phyloP scores from a whole-genome alignment of 2,329 filamentous ascomycete species.

The Arthroderma sp. region DNA sequence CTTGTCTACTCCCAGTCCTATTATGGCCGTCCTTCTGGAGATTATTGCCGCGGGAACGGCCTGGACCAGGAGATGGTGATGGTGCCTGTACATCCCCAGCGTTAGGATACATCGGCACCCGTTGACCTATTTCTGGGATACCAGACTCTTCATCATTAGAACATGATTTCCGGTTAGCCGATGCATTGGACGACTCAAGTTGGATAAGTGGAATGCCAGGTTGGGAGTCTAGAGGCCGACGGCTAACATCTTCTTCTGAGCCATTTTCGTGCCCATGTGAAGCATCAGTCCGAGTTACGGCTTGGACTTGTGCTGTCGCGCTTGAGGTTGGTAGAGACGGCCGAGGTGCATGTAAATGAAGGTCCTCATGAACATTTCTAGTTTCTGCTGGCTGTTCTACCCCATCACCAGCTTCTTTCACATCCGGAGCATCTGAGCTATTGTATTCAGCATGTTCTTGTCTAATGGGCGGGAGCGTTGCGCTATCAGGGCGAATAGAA shows the following conservation, averaged over 20 bases:
- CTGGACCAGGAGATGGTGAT: constrained; percentile 53
- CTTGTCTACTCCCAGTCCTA: constrained; percentile 60
- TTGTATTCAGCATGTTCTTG: constrained; percentile 86
- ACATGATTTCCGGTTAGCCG: constrained; percentile 43
- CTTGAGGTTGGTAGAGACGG: constrained; percentile 70
- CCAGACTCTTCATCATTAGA: constrained; percentile 65
- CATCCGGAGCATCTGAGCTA: constrained; percentile 40
- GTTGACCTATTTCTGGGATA: constrained; percentile 81
- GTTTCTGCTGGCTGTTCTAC: constrained; percentile 54
- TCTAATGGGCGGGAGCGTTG: constrained; percentile 71
- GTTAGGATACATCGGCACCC: constrained; percentile 86
- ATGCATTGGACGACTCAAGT: constrained; percentile 36
- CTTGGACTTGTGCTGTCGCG: constrained; percentile 69
- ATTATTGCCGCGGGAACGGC: constrained; percentile 34
- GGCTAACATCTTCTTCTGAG: constrained; percentile 41
- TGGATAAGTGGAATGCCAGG: constrained; percentile 50
- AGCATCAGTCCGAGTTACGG: constrained; percentile 86
- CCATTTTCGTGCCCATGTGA: constrained; percentile 63
- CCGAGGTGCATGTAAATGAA: constrained; percentile 80
- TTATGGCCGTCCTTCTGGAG: constrained; percentile 44
- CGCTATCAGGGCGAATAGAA: constrained; percentile 55
- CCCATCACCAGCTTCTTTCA: constrained; percentile 34
- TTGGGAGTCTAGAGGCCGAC: constrained; percentile 39
- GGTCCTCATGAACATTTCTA: constrained; percentile 62
- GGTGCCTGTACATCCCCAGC: constrained; percentile 94